Base-by-base conservation (phyloP, 2,329 filamentous ascomycete species). In the Xylariales sp. region DNA sequence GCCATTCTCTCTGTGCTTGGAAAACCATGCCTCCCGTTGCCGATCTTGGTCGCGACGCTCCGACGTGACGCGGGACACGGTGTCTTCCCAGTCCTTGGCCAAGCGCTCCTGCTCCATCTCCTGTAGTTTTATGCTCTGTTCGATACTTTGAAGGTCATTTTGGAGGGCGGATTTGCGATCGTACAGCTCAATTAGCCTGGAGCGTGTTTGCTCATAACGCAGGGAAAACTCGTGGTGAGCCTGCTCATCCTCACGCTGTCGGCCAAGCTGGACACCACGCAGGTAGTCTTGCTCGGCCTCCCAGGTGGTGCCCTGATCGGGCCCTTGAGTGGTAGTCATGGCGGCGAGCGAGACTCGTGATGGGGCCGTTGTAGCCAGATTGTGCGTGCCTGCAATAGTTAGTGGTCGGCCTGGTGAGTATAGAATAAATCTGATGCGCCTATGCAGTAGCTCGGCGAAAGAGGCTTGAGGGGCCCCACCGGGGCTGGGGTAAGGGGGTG, bases 81-180 rank as follows among this genome's bases (percentile, higher is more conserved):
- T 24, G 44, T 1, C 50, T n/a, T n/a, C n/a, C 27, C 47, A 54
- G 10, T 53, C 49, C 2, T 47, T 42, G 5, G 29, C 43, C 3
- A 59, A 29, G 16, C 42, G 44, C 15, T 53, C 50, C 37, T 55
- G 51, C 29, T 53, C 46, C 23, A 48, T 40, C 35, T 55, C 52
- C 3, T 51, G 43, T 4, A 37, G 39, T 14, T 49, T 37, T 16
- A 59, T 59, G 25, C 27, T 41, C 2, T 36, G 29, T 5, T 40
- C 33, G 12, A 57, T 13, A 6, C 41, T 31, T 3, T 44, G 36
- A 3, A 60, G 20, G 27, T 56, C 48, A 6, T 35, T 42, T 23
- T 56, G 37, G 2, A 59, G 39, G 3, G 45, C 36, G 2, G 44
- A 23, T 34, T 44, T 52, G 13, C 33, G 44, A 13, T 57, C 44